A percentile compares a stretch with the other conserved stretches of the same genome.
phyloP scores from a whole-genome alignment of 495 filamentous ascomycete genomes.

The Friedmanniomyces simplex region DNA sequence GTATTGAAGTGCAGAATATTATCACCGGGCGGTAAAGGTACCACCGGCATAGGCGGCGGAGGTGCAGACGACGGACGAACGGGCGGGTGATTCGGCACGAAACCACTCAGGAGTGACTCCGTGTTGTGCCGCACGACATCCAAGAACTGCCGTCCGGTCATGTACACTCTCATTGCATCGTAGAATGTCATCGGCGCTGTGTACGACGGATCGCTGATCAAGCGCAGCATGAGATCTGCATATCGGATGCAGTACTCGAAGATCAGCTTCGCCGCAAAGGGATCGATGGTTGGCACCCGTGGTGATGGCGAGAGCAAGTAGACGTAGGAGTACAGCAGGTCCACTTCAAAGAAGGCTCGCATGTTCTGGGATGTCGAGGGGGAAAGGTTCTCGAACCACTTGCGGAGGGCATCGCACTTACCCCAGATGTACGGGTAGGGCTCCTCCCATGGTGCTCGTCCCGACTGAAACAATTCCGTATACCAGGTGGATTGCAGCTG shows the following conservation, averaged over 20 bases:
- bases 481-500: conserved; percentile 73
- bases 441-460: conserved; percentile 41
- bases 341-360: conserved; percentile 63
- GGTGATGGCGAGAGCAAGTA: conserved; percentile 70
- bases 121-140: conserved; percentile 50
- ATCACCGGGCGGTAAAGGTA: conserved; percentile 15
- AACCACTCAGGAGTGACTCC: conserved; percentile 32
- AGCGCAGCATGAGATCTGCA: conserved; percentile 44
- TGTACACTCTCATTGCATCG: conserved; percentile 60
- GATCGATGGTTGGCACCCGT: conserved; percentile 49
- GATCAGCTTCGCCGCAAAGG: conserved; percentile 62
- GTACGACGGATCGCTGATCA: conserved; percentile 38
- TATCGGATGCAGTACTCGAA: conserved; percentile 76
- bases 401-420: conserved; percentile 20
- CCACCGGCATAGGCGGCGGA: conserved; percentile 12
- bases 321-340: conserved; percentile 74
- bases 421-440: conserved; percentile 31
- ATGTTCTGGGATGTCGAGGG: conserved; percentile 47
- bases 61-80: conserved; percentile 15
- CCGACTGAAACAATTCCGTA: conserved; percentile 65
- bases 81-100: conserved; percentile 12
- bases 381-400: conserved; percentile 44
- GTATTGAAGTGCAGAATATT: conserved; percentile 15
- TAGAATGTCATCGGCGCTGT: conserved; percentile 59
- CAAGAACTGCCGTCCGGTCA: conserved; percentile 59